Evolutionary conservation across 306 rosid genomes (phyloP).

Genomic region (Purshia tridentata): DNA sequence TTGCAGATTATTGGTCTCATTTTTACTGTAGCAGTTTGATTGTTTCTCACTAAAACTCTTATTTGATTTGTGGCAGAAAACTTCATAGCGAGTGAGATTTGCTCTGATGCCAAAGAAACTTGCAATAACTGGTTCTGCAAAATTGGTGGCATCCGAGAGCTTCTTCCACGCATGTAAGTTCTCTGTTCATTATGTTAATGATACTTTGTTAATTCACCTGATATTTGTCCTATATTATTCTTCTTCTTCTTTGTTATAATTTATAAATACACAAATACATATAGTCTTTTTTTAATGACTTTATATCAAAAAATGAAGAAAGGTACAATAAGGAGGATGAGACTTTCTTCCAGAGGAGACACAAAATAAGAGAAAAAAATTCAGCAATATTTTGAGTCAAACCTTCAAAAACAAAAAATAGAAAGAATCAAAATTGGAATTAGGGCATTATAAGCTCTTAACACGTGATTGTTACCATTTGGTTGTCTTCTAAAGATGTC

Average conservation of each 20-base stretch:
- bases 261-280: neutral
- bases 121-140: slow-evolving; percentile 93
- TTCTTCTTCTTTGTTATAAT: neutral
- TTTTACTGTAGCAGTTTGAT: slow-evolving; percentile 16
- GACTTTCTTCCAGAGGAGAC: neutral
- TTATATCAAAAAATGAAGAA: neutral
- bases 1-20: slow-evolving; percentile 19
- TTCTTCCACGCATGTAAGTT: slow-evolving; percentile 97
- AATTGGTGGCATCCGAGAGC: slow-evolving; percentile 90
- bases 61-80: slow-evolving; percentile 52
- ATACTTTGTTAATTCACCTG: neutral
- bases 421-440: neutral
- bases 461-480: neutral
- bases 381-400: neutral
- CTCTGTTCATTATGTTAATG: slow-evolving; percentile 10
- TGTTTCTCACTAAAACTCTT: slow-evolving; percentile 17
- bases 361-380: neutral
- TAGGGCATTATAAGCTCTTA: neutral
- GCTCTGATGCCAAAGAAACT: slow-evolving; percentile 89
- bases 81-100: slow-evolving; percentile 55
- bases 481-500: slow-evolving; percentile 2
- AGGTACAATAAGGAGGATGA: no score
- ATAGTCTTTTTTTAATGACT: neutral
- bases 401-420: neutral
- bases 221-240: neutral